These are phyloP conservation scores for Botrytis paeoniae DNA, from an alignment of 2,329 filamentous ascomycete species.

Conservation along the genomic window DNA sequence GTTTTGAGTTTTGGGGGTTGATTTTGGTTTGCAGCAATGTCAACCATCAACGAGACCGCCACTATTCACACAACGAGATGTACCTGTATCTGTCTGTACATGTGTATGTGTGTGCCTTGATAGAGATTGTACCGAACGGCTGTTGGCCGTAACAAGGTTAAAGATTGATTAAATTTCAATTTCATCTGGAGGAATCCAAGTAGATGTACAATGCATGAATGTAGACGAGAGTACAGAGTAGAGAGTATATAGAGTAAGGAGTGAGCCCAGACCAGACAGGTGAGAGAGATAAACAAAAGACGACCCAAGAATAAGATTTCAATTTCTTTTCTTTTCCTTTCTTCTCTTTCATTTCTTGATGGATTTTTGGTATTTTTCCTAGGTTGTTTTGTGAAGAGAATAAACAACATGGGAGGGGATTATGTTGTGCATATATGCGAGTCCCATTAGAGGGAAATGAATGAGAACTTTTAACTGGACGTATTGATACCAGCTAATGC, in stretches of 20 bases:
- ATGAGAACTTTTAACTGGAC: background rate
- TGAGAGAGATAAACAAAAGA: background rate
- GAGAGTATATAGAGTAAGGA: background rate
- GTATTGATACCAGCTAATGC: background rate
- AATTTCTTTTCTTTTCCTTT: background rate
- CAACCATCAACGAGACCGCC: background rate
- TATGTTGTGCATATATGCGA: slow-evolving; percentile 21
- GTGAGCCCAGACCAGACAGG: background rate
- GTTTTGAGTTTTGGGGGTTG: background rate
- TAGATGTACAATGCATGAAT: background rate
- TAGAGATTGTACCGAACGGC: background rate
- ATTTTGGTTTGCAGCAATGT: background rate
- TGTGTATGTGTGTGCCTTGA: background rate
- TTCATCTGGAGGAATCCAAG: background rate
- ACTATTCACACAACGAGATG: background rate
- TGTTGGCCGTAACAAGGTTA: background rate
- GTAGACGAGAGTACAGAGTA: background rate
- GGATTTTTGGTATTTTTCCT: background rate
- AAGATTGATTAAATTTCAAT: background rate
- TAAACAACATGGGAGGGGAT: background rate
- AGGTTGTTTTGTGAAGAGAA: background rate
- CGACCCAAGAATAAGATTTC: background rate
- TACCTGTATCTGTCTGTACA: background rate
- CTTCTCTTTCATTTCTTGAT: background rate
- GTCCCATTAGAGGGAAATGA: background rate